A percentile compares a stretch with the other conserved stretches of the same genome.
Conservation (phyloP, 139 green algal species). For the Picochlorum sp. region DNA sequence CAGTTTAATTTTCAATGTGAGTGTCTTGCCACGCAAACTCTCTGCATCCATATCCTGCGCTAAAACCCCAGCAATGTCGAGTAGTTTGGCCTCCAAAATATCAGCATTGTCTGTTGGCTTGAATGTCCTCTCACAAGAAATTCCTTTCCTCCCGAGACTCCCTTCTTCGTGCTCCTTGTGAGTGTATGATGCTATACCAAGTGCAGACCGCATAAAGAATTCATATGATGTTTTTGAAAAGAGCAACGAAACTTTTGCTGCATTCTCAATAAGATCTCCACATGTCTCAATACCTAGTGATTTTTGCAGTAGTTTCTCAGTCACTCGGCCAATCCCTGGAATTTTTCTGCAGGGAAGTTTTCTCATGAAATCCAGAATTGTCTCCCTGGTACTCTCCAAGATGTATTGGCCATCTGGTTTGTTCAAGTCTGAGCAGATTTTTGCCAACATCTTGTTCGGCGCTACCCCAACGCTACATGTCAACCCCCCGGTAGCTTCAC, state of each 20-base stretch:
- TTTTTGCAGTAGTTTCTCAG: constrained; percentile 48
- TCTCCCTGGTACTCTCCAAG: constrained; percentile 30
- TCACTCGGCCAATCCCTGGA: constrained; percentile 70
- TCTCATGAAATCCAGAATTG: constrained; percentile 55
- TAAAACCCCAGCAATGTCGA: constrained; percentile 51
- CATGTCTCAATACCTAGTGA: constrained; percentile 50
- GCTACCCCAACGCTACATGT: constrained; percentile 72
- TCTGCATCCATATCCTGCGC: constrained; percentile 54
- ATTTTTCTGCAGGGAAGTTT: constrained; percentile 65
- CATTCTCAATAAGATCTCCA: constrained; percentile 46
- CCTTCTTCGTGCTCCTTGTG: constrained; percentile 31
- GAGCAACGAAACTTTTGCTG: constrained; percentile 52
- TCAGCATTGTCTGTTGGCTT: not conserved
- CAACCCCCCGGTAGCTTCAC: constrained; percentile 37
- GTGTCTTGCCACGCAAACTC: constrained; percentile 54
- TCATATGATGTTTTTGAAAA: constrained; percentile 40
- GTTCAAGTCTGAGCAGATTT: constrained; percentile 72
- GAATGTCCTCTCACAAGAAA: constrained; percentile 76
- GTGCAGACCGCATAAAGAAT: constrained; percentile 51
- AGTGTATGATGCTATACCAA: constrained; percentile 51
- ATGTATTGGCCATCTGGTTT: constrained; percentile 79
- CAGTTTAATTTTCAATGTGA: constrained; percentile 82
- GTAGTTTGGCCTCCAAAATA: constrained; percentile 53
- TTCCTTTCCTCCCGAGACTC: constrained; percentile 65
- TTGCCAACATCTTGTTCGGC: constrained; percentile 76